Evolutionary conservation across 176 grass and related monocot species (phyloP), one percentile per base, ranked within the genome.

Genomic region (Aegilops longissima): DNA sequence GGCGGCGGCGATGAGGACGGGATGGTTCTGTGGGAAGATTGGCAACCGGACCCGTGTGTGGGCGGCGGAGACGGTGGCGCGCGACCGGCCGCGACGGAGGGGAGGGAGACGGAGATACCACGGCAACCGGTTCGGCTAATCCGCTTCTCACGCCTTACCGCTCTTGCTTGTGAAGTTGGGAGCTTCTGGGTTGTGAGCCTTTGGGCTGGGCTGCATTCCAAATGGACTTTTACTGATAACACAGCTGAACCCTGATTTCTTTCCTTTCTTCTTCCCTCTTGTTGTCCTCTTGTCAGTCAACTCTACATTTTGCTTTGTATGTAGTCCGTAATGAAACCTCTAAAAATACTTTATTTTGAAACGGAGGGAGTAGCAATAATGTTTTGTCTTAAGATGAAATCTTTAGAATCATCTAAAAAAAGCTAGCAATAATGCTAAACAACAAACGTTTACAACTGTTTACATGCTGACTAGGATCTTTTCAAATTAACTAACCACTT

Each of bases 51-150:
- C 33, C 39, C 20, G 77, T 65, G 31, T 31, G 42, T 36, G 3
- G 72, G 54, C 29, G 66, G 38, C 34, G 89, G 56, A 83, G 66
- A 61, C 89, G 81, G 77, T 77, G 85, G 85, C 81, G 61, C 85
- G 6, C 76, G 76, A 45, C 88, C 47, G 79, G 72, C 84, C 59
- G 84, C 66, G 70, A 63, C 80, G 89, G 76, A 39, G 76, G 72
- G 69, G 81, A 87, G 66, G 51, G 44, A 83, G 80, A 79, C 84
- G 83, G 78, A 79, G 84, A 83, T 36, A 77, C 69, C 85, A 88
- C 90, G 89, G 85, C 89, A 87, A 49, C 76, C 68, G 61, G 31
- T 65, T 88, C 82, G 86, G 86, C 90, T 80, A 88, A 91, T 88
- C 89, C 82, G 85, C 42, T 47, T 83, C 73, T 76, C 81, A 87